These are phyloP conservation scores for Fusarium euwallaceae DNA, from an alignment of 2,329 filamentous ascomycete species.

Conservation along the genomic window DNA sequence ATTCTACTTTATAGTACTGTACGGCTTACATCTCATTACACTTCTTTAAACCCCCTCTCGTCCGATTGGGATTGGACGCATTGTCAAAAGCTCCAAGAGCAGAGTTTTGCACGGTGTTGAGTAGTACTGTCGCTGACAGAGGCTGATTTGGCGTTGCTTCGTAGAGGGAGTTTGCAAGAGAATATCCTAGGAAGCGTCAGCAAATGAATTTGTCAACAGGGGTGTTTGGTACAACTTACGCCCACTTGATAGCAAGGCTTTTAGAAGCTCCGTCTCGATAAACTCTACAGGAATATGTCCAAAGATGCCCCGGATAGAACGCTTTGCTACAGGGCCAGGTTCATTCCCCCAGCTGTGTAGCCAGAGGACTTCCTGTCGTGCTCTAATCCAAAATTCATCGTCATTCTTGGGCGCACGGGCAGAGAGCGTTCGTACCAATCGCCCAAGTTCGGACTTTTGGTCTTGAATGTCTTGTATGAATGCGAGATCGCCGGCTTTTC, in stretches of 20 bases:
- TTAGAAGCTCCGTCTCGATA: conserved; percentile 79
- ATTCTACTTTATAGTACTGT: too few relatives aligned
- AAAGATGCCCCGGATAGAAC: conserved; percentile 71
- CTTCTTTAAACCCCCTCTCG: conserved; percentile 81
- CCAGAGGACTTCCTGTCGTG: conserved; percentile 78
- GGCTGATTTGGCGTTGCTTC: conserved; percentile 64
- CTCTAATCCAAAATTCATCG: conserved; percentile 72
- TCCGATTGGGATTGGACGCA: conserved; percentile 84
- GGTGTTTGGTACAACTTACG: conserved; percentile 58
- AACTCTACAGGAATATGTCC: conserved; percentile 71
- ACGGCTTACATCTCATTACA: conserved; percentile 77
- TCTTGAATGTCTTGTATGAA: conserved; percentile 74
- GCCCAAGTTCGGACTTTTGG: conserved; percentile 71
- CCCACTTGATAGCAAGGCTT: conserved; percentile 71
- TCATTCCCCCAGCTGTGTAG: conserved; percentile 77
- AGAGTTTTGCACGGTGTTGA: conserved; percentile 71
- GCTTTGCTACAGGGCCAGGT: conserved; percentile 38
- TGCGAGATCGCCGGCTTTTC: conserved; percentile 71
- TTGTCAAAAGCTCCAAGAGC: conserved; percentile 83
- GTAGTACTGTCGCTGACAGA: conserved; percentile 64
- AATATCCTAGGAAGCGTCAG: conserved; percentile 63
- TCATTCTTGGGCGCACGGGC: conserved; percentile 68
- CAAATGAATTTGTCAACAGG: neutral
- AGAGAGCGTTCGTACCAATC: conserved; percentile 68
- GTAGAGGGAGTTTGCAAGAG: conserved; percentile 73